Evolutionary conservation across 176 grass and related monocot genomes (phyloP).

Genomic region (Rhynchospora breviuscula): DNA sequence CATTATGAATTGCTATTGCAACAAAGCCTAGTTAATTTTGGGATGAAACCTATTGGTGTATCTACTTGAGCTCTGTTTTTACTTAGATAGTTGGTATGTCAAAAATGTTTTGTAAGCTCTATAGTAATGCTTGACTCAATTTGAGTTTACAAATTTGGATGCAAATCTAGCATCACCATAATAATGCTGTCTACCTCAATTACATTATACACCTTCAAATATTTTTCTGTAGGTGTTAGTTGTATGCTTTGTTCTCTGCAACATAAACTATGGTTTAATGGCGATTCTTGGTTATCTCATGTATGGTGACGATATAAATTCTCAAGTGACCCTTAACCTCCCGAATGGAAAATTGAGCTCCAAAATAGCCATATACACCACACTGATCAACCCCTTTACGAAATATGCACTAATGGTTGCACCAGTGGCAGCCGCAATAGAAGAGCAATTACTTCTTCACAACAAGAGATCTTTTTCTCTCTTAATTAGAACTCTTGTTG

Average conservation of each 20-base stretch:
- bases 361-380: slow-evolving; percentile 69
- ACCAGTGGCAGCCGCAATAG: slow-evolving; percentile 47
- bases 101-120: background rate
- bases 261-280: slow-evolving; percentile 53
- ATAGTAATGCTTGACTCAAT: background rate
- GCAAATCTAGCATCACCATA: background rate
- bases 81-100: background rate
- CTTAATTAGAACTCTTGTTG: slow-evolving; percentile 35
- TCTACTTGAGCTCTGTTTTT: background rate
- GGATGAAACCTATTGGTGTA: background rate
- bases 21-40: background rate
- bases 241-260: slow-evolving; percentile 60
- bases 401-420: slow-evolving; percentile 66
- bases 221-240: slow-evolving; percentile 36
- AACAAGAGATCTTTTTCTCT: slow-evolving; percentile 24
- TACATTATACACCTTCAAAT: background rate
- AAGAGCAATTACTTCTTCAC: slow-evolving; percentile 35
- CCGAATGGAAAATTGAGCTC: slow-evolving; percentile 49
- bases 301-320: slow-evolving; percentile 49
- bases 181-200: background rate
- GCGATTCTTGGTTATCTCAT: slow-evolving; percentile 74
- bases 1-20: background rate
- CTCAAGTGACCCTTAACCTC: slow-evolving; percentile 74
- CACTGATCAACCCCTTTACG: slow-evolving; percentile 59
- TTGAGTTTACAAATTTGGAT: background rate